Conservation (phyloP, 495 filamentous ascomycete species). For the Hyaloscypha bicolor region DNA sequence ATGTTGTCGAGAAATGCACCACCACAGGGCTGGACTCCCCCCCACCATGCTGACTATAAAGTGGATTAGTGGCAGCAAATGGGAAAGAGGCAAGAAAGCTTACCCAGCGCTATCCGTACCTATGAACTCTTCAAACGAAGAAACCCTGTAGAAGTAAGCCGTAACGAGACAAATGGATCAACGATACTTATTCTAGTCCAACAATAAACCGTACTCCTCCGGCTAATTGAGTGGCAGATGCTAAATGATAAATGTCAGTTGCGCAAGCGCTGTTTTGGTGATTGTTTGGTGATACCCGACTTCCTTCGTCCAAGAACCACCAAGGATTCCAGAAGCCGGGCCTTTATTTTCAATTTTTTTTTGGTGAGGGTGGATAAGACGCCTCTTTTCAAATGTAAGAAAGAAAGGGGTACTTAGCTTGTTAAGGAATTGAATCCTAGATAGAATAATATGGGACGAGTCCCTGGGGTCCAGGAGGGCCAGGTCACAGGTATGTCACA, state of each 20-base stretch:
- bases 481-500: not conserved
- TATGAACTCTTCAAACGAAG: too few species aligned
- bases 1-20: too few species aligned
- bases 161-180: not conserved
- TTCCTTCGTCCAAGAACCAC: not conserved
- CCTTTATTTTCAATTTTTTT: conserved; percentile 1
- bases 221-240: not conserved
- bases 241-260: not conserved
- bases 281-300: not conserved
- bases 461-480: not conserved
- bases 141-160: not conserved
- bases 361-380: not conserved
- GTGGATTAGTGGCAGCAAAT: too few species aligned
- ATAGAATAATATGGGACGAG: not conserved
- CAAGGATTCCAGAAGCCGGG: not conserved
- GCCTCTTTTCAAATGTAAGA: not conserved
- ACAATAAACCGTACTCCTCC: not conserved
- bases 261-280: not conserved
- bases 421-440: not conserved
- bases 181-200: not conserved
- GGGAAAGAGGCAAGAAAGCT: not conserved
- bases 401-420: not conserved
- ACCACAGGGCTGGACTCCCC: too few species aligned
- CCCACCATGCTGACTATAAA: too few species aligned
- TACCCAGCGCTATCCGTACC: not conserved